These are phyloP conservation scores for Lojkania enalia DNA, from an alignment of 2,329 filamentous ascomycete genomes.

Conservation along the genomic window DNA sequence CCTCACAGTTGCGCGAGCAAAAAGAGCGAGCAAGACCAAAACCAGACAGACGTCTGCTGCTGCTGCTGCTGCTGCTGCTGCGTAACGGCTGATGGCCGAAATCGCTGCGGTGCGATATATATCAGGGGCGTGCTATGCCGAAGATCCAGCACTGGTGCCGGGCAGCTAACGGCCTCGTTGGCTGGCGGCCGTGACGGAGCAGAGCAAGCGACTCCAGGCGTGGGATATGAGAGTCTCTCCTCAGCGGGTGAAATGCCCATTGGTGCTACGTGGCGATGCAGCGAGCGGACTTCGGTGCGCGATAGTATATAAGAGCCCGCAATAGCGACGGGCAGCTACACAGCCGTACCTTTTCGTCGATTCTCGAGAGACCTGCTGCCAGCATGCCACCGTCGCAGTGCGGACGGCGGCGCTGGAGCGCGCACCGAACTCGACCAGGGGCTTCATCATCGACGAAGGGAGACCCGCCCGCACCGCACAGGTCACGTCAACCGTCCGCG, in stretches of 20 bases:
- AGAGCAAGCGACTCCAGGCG: conserved; percentile 4
- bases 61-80: no score
- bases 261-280: conserved; percentile 27
- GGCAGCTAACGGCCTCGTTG: conserved; percentile 7
- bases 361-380: conserved; percentile 6
- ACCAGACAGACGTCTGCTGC: no score
- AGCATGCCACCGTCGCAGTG: conserved; percentile 4
- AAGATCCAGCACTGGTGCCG: conserved; percentile 1
- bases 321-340: conserved; percentile 9
- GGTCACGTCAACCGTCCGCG: conserved; percentile 1
- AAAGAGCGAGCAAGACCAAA: no score
- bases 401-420: conserved; percentile 1
- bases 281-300: conserved; percentile 8
- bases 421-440: neutral
- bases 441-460: neutral
- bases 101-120: conserved; percentile 8
- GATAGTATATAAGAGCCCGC: conserved; percentile 13
- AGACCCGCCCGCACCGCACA: neutral
- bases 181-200: conserved; percentile 4
- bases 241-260: conserved; percentile 16
- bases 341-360: conserved; percentile 5
- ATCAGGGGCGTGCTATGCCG: conserved; percentile 15
- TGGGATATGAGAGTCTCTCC: conserved; percentile 11
- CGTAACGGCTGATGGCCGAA: no score
- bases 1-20: neutral